Evolutionary conservation across 257 asterid species (phyloP).

Genomic region (Nicotiana sylvestris): DNA sequence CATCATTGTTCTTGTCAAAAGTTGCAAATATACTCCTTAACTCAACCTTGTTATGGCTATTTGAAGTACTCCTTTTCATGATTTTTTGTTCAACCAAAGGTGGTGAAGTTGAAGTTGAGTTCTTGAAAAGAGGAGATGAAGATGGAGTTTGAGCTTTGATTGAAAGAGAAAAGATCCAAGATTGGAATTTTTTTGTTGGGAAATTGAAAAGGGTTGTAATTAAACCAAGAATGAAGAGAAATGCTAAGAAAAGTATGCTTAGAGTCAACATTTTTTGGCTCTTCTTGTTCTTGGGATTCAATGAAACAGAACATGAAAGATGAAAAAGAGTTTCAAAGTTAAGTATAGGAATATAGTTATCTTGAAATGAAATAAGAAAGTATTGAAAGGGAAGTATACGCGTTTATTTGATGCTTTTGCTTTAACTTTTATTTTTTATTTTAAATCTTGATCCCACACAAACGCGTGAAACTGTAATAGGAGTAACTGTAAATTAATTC

Average conservation of each 20-base stretch:
- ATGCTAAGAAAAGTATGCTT: constrained; percentile 34
- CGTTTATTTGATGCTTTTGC: constrained; percentile 27
- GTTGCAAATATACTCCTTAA: constrained; percentile 54
- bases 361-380: background rate
- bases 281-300: background rate
- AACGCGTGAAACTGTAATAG: constrained; percentile 49
- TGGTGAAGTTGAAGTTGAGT: background rate
- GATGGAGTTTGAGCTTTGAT: constrained; percentile 11
- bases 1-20: constrained; percentile 79
- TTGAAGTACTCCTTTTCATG: background rate
- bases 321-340: background rate
- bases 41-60: constrained; percentile 12
- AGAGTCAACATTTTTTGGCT: constrained; percentile 25
- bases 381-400: constrained; percentile 22
- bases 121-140: background rate
- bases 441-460: constrained; percentile 42
- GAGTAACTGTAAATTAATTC: constrained; percentile 13
- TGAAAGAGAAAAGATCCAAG: constrained; percentile 23
- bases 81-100: background rate
- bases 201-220: constrained; percentile 27
- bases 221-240: constrained; percentile 53
- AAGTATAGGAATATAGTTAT: too few species aligned
- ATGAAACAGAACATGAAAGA: constrained; percentile 13
- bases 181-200: constrained; percentile 36
- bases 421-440: background rate